Evolutionary conservation across 345 rosid genomes (phyloP), one percentile per base, ranked within the genome.

Genomic region (Cardiospermum halicacabum): DNA sequence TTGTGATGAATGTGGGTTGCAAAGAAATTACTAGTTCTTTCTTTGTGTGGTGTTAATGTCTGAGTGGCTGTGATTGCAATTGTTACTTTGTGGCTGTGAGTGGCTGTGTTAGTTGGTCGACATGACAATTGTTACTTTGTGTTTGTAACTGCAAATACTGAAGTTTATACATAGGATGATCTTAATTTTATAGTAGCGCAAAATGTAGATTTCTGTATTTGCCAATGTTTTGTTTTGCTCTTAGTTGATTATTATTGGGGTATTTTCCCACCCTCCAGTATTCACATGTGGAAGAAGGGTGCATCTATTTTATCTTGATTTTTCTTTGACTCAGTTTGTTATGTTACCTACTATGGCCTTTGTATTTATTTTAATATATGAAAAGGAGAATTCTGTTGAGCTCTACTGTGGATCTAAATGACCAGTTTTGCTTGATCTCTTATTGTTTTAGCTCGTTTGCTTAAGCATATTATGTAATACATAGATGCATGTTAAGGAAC

Each of bases 21-120:
- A 32, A 19, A 21, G 13, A 62, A 62, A 49, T 62, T 39, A 11
- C 24, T n/a, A 18, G 13, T 21, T 47, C 42, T 11, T n/a, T 25
- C 27, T 26, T 36, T 19, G 11, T 48, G 16, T 59, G 43, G 2
- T 3, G 25, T 27, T 27, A 54, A 43, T 30, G 32, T 27, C 21
- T 71, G 36, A n/a, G n/a, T 53, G 67, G 75, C 43, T 28, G 51
- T 58, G 25, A 26, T 15, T n/a, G 59, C 15, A 9, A 36, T 26
- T 3, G 1, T 18, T 47, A 47, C 60, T 21, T 11, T 24, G 10
- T 37, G 28, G 39, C 10, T 11, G 36, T 58, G 48, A 28, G 48
- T 13, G 5, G 7, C 24, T 59, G 5, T 2, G 11, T 40, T 40
- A 24, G 21, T 39, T 24, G 12, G 4, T n/a, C 27, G 1, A n/a